These are phyloP conservation scores for Psilocybe mexicana DNA, from an alignment of 1,284 basidiomycete species.

Conservation along the genomic window DNA sequence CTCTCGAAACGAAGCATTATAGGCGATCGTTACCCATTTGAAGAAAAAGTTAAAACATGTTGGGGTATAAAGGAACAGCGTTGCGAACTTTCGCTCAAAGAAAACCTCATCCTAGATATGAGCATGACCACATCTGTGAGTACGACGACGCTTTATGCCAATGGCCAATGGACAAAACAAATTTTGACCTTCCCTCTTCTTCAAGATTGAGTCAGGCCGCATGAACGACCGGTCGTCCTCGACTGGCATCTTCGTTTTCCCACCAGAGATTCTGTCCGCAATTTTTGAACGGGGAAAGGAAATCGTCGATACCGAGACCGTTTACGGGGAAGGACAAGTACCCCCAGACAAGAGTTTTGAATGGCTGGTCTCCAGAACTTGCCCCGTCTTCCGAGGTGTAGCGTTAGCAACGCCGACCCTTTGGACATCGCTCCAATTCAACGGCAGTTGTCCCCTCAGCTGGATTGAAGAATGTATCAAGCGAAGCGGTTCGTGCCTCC, in stretches of 20 bases:
- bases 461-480: slow-evolving; percentile 33
- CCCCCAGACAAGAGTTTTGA: slow-evolving; percentile 31
- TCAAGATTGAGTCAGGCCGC: not conserved
- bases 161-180: not conserved
- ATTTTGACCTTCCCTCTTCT: not conserved
- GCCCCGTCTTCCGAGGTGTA: slow-evolving; percentile 36
- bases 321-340: slow-evolving; percentile 8
- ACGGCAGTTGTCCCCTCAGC: slow-evolving; percentile 23
- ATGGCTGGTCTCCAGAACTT: slow-evolving; percentile 39
- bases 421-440: slow-evolving; percentile 39
- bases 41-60: too few relatives aligned
- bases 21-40: too few relatives aligned
- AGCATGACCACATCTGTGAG: too few relatives aligned
- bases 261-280: slow-evolving; percentile 30
- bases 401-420: slow-evolving; percentile 37
- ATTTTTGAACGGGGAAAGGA: slow-evolving; percentile 31
- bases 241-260: slow-evolving; percentile 23
- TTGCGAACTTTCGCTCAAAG: too few relatives aligned
- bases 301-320: slow-evolving; percentile 20
- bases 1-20: too few relatives aligned
- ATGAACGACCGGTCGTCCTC: not conserved
- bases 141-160: too few relatives aligned
- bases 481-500: slow-evolving; percentile 33
- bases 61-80: too few relatives aligned
- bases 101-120: too few relatives aligned